A percentile compares a stretch with the other conserved stretches of the same genome.
phyloP scores from a whole-genome alignment of 768 basidiomycete species.

The Mycena alexandri region DNA sequence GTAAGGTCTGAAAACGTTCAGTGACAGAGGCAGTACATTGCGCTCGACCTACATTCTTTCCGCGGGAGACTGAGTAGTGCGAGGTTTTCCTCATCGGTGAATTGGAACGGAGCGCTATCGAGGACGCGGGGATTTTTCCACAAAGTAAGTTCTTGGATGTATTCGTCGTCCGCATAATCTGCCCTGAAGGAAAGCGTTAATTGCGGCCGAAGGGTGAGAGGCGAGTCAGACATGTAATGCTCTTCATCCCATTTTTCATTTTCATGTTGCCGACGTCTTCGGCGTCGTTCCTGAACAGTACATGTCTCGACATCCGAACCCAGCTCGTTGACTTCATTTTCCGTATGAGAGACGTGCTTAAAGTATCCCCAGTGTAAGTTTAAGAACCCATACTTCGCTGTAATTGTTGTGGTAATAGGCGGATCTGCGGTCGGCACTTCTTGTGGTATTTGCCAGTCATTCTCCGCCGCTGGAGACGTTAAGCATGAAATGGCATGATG shows the following conservation, averaged over 20 bases:
- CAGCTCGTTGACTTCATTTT: slow-evolving; percentile 88
- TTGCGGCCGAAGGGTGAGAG: neutral
- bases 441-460: slow-evolving; percentile 86
- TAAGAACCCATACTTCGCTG: slow-evolving; percentile 81
- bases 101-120: slow-evolving; percentile 56
- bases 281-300: slow-evolving; percentile 62
- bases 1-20: slow-evolving; percentile 65
- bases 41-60: slow-evolving; percentile 60
- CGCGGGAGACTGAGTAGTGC: slow-evolving; percentile 71
- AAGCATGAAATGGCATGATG: slow-evolving; percentile 12
- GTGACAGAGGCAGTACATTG: slow-evolving; percentile 13
- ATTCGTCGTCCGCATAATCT: slow-evolving; percentile 82
- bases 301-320: slow-evolving; percentile 75
- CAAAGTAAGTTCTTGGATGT: slow-evolving; percentile 75
- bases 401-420: slow-evolving; percentile 53
- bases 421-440: slow-evolving; percentile 58
- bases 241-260: slow-evolving; percentile 87
- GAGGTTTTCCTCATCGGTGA: slow-evolving; percentile 79
- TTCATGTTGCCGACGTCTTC: slow-evolving; percentile 70
- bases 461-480: slow-evolving; percentile 69
- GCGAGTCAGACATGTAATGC: slow-evolving; percentile 76
- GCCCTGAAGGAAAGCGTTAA: slow-evolving; percentile 62
- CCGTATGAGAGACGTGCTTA: slow-evolving; percentile 74
- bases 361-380: slow-evolving; percentile 83
- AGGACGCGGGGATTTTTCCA: slow-evolving; percentile 73